A percentile compares a stretch with the other conserved stretches of the same genome.
These are phyloP conservation scores for Paxillus rubicundulus DNA, from an alignment of 768 basidiomycete genomes.

Conservation along the genomic window DNA sequence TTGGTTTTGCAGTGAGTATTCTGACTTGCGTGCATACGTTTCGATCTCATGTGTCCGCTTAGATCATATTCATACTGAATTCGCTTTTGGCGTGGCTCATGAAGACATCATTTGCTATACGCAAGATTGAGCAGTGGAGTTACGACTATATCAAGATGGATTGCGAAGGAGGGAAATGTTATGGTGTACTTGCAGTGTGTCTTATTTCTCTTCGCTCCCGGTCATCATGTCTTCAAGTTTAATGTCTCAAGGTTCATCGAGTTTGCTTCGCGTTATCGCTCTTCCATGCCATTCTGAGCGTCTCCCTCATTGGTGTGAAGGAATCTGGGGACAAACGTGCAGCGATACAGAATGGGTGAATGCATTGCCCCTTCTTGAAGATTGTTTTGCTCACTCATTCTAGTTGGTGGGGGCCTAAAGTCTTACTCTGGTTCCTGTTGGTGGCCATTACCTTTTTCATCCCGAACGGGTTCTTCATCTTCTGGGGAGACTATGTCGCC, in stretches of 20 bases:
- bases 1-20: constrained; percentile 82
- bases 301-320: constrained; percentile 79
- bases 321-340: constrained; percentile 92
- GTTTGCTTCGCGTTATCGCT: constrained; percentile 93
- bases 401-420: constrained; percentile 99
- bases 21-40: background rate
- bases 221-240: constrained; percentile 1
- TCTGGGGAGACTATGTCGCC: constrained; percentile 93
- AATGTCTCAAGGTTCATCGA: constrained; percentile 69
- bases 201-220: background rate
- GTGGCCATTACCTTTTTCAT: constrained; percentile 87
- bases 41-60: background rate
- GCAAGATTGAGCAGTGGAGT: constrained; percentile 86
- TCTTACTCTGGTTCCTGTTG: constrained; percentile 83
- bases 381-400: constrained; percentile 13
- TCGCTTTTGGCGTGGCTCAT: constrained; percentile 97
- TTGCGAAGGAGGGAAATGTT: constrained; percentile 89
- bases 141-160: constrained; percentile 99
- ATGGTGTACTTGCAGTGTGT: constrained; percentile 90
- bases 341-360: constrained; percentile 94
- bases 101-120: constrained; percentile 85
- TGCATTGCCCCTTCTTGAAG: constrained; percentile 1
- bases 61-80: constrained; percentile 95
- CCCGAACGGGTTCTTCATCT: constrained; percentile 96
- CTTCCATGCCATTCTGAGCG: constrained; percentile 80